Evolutionary conservation across 1,284 basidiomycete genomes (phyloP), one percentile per base, ranked within the genome.

Genomic region (Microbotryomycetes sp.): DNA sequence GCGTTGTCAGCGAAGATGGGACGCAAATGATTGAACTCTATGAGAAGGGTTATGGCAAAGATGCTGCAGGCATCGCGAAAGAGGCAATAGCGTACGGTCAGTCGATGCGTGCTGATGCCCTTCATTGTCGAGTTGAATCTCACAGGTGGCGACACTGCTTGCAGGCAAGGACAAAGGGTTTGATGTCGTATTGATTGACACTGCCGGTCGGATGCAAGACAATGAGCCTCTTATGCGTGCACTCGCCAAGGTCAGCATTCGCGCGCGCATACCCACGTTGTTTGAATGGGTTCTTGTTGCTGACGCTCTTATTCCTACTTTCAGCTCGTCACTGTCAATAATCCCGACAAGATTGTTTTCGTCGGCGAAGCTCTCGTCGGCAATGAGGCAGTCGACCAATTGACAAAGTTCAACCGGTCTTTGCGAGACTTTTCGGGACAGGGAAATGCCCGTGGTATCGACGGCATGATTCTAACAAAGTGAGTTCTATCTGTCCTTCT

Each of bases 211-310:
- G 59, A 96, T 97, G 93, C 93, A 97, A 76, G 92, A 97, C 76
- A 97, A 97, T 73, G 92, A 97, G 85, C 93, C 92, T 1, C 78
- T 97, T 59, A 97, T 97, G 92, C 84, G 90, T n/a, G 92, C 93
- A 5, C 80, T 97, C n/a, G 90, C 92, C 49, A 96, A 97, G 81
- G 88, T 88, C 65, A 62, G 74, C 64, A 52, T 7, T 31, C 7
- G 23, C 26, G 23, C 16, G 2, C 24, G 3, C 48, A 13, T 24
- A 29, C 27, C 23, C 24, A n/a, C n/a, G n/a, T n/a, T n/a, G n/a
- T n/a, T n/a, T n/a, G n/a, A n/a, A n/a, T n/a, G n/a, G n/a, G n/a
- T 28, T 31, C 47, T 18, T 28, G 21, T 51, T 5, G 35, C 35
- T 41, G 35, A 41, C 35, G 27, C 23, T 24, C 5, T 24, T 59